Evolutionary conservation across 306 rosid genomes (phyloP).

Genomic region (Albizia julibrissin): DNA sequence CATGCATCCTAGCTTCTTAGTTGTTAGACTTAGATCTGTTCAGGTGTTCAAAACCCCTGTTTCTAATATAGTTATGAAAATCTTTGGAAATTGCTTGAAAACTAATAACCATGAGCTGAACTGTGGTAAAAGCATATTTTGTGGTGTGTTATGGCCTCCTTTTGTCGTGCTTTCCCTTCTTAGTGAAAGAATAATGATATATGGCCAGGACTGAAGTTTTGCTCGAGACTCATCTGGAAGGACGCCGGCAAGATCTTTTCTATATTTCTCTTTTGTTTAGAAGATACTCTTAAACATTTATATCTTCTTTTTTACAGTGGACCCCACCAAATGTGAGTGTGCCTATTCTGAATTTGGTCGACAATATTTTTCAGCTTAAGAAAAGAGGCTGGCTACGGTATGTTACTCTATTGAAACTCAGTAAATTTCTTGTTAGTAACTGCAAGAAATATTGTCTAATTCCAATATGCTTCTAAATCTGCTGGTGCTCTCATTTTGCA

Average conservation of each 20-base stretch:
- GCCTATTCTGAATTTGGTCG: conserved; percentile 94
- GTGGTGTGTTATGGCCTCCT: neutral
- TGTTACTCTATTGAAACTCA: conserved; percentile 34
- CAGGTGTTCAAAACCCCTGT: conserved; percentile 15
- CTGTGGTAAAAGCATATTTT: neutral
- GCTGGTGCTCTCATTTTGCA: neutral
- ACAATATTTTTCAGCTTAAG: conserved; percentile 93
- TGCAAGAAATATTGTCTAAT: neutral
- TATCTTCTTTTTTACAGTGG: conserved; percentile 75
- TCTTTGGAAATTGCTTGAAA: conserved; percentile 4
- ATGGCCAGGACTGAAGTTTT: conserved; percentile 10
- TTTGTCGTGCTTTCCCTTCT: no score
- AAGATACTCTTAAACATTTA: conserved; percentile 18
- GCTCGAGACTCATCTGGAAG: neutral
- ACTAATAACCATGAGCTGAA: conserved; percentile 23
- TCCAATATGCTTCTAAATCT: neutral
- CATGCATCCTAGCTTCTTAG: conserved; percentile 30
- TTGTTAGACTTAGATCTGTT: conserved; percentile 17
- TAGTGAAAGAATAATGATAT: neutral
- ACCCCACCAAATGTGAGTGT: conserved; percentile 91
- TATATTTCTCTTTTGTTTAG: neutral
- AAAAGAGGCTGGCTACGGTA: conserved; percentile 99
- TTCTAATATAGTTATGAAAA: conserved; percentile 9
- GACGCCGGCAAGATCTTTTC: conserved; percentile 7
- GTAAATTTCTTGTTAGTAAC: conserved; percentile 4